A percentile compares a stretch with the other conserved stretches of the same genome.
These are phyloP conservation scores for Phtheirospermum japonicum DNA, from an alignment of 257 asterid species.

Conservation along the genomic window DNA sequence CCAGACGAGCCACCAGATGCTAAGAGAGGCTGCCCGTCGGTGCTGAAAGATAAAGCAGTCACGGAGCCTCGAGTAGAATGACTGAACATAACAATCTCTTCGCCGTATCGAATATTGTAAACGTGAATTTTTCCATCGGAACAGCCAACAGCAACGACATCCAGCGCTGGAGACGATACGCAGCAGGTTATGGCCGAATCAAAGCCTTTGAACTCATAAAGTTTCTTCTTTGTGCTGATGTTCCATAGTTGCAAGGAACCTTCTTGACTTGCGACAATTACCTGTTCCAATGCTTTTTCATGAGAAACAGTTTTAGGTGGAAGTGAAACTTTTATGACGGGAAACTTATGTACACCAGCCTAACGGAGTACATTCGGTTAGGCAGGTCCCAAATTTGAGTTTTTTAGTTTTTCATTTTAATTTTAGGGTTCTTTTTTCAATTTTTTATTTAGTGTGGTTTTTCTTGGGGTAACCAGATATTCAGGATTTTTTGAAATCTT, in stretches of 20 bases:
- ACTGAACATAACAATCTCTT: conserved; percentile 69
- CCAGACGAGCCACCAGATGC: conserved; percentile 34
- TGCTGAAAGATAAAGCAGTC: conserved; percentile 82
- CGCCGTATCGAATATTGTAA: conserved; percentile 74
- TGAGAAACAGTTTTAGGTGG: conserved; percentile 24
- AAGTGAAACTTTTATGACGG: conserved; percentile 14
- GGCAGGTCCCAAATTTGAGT: no score
- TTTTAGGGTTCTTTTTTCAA: no score
- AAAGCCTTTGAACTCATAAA: conserved; percentile 81
- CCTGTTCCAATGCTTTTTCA: conserved; percentile 41
- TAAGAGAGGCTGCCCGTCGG: conserved; percentile 88
- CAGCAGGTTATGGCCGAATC: conserved; percentile 67
- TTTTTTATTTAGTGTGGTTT: no score
- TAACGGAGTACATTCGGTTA: no score
- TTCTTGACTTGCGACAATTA: conserved; percentile 75
- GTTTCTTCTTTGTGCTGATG: conserved; percentile 76
- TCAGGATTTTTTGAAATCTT: no score
- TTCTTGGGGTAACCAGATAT: no score
- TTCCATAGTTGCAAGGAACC: conserved; percentile 90
- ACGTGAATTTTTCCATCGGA: conserved; percentile 88
- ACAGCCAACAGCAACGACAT: conserved; percentile 86
- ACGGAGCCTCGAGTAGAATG: conserved; percentile 82
- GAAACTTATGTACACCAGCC: no score
- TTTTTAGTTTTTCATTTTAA: no score
- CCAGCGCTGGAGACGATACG: conserved; percentile 87